phyloP scores from a whole-genome alignment of 2,329 filamentous ascomycete genomes.

The Fusarium gaditjirri region DNA sequence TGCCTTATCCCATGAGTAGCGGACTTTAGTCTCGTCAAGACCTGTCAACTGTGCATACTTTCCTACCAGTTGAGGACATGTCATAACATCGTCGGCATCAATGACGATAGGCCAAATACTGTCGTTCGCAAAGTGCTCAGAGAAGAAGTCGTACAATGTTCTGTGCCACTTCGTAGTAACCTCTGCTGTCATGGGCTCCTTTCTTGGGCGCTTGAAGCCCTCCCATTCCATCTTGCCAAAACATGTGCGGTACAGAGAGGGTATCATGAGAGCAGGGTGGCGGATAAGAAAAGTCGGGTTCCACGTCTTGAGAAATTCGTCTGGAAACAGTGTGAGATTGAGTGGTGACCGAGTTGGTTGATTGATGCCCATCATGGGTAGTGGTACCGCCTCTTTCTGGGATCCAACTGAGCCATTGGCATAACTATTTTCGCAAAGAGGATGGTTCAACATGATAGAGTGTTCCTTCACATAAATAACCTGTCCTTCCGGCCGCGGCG shows the following conservation, averaged over 20 bases:
- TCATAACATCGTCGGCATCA: constrained; percentile 37
- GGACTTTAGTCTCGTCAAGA: constrained; percentile 21
- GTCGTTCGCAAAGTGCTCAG: constrained; percentile 8
- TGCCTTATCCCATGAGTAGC: constrained; percentile 21
- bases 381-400: not conserved
- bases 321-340: constrained; percentile 33
- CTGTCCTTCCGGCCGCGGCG: constrained; percentile 20
- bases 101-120: constrained; percentile 34
- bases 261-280: constrained; percentile 24
- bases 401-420: not conserved
- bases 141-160: constrained; percentile 29
- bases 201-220: not conserved
- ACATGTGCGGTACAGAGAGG: constrained; percentile 32
- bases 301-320: constrained; percentile 39
- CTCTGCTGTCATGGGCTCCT: constrained; percentile 10
- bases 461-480: constrained; percentile 31
- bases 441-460: constrained; percentile 18
- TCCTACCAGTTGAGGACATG: constrained; percentile 10
- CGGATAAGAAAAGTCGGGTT: constrained; percentile 37
- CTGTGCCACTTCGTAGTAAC: constrained; percentile 28
- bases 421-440: constrained; percentile 7
- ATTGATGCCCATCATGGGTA: not conserved
- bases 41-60: constrained; percentile 27
- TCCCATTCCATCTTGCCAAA: not conserved
- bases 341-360: constrained; percentile 22